Evolutionary conservation across 2,329 filamentous ascomycete genomes (phyloP).

Genomic region (Thelonectria rubi): DNA sequence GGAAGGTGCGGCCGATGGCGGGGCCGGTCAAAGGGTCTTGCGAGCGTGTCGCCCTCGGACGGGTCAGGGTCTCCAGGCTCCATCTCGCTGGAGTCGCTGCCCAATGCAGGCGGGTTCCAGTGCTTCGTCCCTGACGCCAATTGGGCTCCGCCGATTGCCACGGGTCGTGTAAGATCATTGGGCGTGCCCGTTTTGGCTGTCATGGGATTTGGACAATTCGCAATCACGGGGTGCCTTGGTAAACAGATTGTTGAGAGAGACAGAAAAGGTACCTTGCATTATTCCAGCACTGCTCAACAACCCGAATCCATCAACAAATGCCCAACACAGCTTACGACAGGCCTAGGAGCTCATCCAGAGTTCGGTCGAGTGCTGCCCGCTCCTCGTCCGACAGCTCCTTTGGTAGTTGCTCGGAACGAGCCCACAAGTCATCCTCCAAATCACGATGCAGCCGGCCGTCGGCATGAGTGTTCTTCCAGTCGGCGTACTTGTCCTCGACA

Average conservation of each 20-base stretch:
- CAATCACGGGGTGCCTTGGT: no score
- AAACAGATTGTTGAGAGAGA: no score
- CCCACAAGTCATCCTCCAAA: conserved; percentile 41
- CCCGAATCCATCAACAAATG: neutral
- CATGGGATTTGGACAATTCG: conserved; percentile 6
- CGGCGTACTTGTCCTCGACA: conserved; percentile 40
- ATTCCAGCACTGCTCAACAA: no score
- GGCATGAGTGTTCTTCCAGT: conserved; percentile 44
- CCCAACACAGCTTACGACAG: no score
- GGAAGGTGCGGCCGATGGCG: conserved; percentile 4
- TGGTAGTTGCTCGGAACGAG: conserved; percentile 4
- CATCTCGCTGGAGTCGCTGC: no score
- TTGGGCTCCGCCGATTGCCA: conserved; percentile 24
- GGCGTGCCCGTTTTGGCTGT: conserved; percentile 15
- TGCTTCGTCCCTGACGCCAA: no score
- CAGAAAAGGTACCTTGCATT: no score
- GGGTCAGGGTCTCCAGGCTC: neutral
- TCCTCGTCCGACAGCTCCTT: neutral
- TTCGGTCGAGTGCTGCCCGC: neutral
- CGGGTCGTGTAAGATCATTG: conserved; percentile 43
- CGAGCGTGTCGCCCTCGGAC: neutral
- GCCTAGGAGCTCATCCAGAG: no score
- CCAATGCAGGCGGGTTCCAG: no score
- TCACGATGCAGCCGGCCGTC: conserved; percentile 47
- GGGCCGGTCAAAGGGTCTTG: conserved; percentile 3